Conservation (phyloP, 495 filamentous ascomycete genomes). For the Daldinia caldariorum region DNA sequence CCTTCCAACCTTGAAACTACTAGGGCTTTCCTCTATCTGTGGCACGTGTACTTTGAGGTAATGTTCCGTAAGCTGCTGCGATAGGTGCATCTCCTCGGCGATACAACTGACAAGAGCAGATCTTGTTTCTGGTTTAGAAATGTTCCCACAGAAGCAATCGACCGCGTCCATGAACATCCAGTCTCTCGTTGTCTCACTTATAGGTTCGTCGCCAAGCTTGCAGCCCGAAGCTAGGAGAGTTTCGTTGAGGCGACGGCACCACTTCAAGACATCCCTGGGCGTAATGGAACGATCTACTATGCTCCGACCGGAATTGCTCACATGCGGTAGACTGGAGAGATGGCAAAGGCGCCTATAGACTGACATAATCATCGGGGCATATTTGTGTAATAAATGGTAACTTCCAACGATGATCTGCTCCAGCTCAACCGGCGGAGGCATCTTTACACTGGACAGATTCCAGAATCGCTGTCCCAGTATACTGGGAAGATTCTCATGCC, state of each 20-base stretch:
- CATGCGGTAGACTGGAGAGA: slow-evolving; percentile 60
- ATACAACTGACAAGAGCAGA: slow-evolving; percentile 70
- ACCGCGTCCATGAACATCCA: slow-evolving; percentile 89
- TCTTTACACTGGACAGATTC: slow-evolving; percentile 74
- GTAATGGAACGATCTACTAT: slow-evolving; percentile 69
- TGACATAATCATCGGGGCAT: slow-evolving; percentile 74
- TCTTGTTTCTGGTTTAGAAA: slow-evolving; percentile 72
- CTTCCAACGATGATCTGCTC: slow-evolving; percentile 73
- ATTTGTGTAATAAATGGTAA: slow-evolving; percentile 74
- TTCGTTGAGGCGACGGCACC: slow-evolving; percentile 78
- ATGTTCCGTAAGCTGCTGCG: slow-evolving; percentile 77
- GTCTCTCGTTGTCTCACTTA: slow-evolving; percentile 76
- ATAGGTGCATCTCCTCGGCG: slow-evolving; percentile 85
- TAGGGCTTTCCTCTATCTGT: slow-evolving; percentile 65
- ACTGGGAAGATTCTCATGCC: slow-evolving; percentile 68
- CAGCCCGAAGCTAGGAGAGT: slow-evolving; percentile 67
- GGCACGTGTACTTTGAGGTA: slow-evolving; percentile 75
- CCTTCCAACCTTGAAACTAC: slow-evolving; percentile 72
- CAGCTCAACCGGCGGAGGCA: slow-evolving; percentile 76
- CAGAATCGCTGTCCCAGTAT: slow-evolving; percentile 85
- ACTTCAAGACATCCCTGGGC: slow-evolving; percentile 87
- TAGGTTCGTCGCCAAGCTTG: slow-evolving; percentile 76
- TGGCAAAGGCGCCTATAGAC: slow-evolving; percentile 76
- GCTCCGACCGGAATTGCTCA: slow-evolving; percentile 64
- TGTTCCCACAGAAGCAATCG: slow-evolving; percentile 84